Evolutionary conservation across 768 basidiomycete genomes (phyloP).

Genomic region (Trametes punicea): DNA sequence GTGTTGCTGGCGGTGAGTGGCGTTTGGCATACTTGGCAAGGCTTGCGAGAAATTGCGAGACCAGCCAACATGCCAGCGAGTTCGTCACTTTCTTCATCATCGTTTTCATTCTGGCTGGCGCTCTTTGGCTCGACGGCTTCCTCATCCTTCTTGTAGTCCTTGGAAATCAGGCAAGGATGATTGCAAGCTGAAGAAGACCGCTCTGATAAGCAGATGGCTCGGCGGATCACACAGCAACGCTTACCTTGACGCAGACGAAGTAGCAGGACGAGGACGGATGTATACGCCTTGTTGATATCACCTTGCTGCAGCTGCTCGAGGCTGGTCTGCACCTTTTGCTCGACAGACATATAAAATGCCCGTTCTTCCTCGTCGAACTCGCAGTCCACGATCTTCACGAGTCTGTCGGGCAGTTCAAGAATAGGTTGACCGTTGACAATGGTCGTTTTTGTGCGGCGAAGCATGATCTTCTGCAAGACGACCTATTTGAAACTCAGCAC

Average conservation of each 20-base stretch:
- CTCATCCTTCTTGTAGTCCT: constrained; percentile 67
- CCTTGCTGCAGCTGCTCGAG: constrained; percentile 65
- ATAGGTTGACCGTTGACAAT: constrained; percentile 75
- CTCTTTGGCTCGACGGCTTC: constrained; percentile 73
- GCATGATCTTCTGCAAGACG: constrained; percentile 83
- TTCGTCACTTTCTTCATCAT: constrained; percentile 55
- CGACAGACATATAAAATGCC: constrained; percentile 68
- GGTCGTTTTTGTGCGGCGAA: constrained; percentile 79
- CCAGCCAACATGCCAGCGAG: constrained; percentile 72
- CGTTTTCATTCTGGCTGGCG: constrained; percentile 51
- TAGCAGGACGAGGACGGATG: constrained; percentile 64
- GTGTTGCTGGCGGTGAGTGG: constrained; percentile 34
- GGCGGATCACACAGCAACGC: constrained; percentile 10
- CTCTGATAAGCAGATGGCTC: neutral
- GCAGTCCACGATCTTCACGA: constrained; percentile 69
- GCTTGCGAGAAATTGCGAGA: constrained; percentile 57
- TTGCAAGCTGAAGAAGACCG: constrained; percentile 64
- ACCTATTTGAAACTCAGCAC: constrained; percentile 40
- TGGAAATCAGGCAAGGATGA: constrained; percentile 79
- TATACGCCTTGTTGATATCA: constrained; percentile 57
- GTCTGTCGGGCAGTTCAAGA: constrained; percentile 74
- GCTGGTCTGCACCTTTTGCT: constrained; percentile 31
- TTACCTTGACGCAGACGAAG: constrained; percentile 87
- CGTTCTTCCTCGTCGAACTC: constrained; percentile 74
- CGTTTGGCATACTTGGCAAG: constrained; percentile 74